Evolutionary conservation across 2,329 filamentous ascomycete species (phyloP).

Genomic region (Trichoderma lentiforme): DNA sequence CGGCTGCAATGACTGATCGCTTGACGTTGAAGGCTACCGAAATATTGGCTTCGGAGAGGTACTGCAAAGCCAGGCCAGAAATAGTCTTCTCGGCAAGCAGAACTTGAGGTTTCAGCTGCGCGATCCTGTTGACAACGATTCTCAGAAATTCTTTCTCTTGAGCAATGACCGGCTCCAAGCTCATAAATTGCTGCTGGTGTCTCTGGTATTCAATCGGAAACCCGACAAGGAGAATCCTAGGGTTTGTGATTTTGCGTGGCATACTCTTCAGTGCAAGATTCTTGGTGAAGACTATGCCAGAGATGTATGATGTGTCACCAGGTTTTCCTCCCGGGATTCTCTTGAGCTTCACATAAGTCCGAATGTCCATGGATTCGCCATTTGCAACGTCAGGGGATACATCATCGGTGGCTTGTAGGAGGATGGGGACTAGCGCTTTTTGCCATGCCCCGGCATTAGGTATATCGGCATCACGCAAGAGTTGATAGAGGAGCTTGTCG

Average conservation of each 20-base stretch:
- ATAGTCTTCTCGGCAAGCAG: slow-evolving; percentile 91
- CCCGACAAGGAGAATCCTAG: slow-evolving; percentile 86
- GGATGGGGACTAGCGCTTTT: slow-evolving; percentile 82
- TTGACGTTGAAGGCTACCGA: slow-evolving; percentile 97
- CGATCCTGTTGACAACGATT: slow-evolving; percentile 88
- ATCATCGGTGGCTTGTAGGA: slow-evolving; percentile 88
- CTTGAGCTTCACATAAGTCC: slow-evolving; percentile 96
- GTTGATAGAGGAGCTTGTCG: slow-evolving; percentile 75
- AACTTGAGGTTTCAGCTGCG: slow-evolving; percentile 77
- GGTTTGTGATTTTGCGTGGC: slow-evolving; percentile 78
- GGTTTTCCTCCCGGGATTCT: slow-evolving; percentile 89
- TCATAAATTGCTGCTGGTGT: slow-evolving; percentile 86
- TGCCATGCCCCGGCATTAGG: slow-evolving; percentile 78
- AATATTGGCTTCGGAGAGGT: slow-evolving; percentile 83
- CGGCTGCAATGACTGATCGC: slow-evolving; percentile 89
- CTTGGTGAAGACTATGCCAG: slow-evolving; percentile 95
- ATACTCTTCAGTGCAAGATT: slow-evolving; percentile 96
- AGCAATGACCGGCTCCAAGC: slow-evolving; percentile 90
- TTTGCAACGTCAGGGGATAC: slow-evolving; percentile 87
- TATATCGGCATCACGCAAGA: slow-evolving; percentile 73
- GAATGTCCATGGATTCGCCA: slow-evolving; percentile 94
- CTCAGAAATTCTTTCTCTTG: slow-evolving; percentile 92
- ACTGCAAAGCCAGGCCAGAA: slow-evolving; percentile 83
- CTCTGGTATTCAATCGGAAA: slow-evolving; percentile 96
- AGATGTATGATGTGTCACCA: slow-evolving; percentile 92